These are phyloP conservation scores for Xylaria sp. DNA, from an alignment of 2,329 filamentous ascomycete genomes.

Conservation along the genomic window DNA sequence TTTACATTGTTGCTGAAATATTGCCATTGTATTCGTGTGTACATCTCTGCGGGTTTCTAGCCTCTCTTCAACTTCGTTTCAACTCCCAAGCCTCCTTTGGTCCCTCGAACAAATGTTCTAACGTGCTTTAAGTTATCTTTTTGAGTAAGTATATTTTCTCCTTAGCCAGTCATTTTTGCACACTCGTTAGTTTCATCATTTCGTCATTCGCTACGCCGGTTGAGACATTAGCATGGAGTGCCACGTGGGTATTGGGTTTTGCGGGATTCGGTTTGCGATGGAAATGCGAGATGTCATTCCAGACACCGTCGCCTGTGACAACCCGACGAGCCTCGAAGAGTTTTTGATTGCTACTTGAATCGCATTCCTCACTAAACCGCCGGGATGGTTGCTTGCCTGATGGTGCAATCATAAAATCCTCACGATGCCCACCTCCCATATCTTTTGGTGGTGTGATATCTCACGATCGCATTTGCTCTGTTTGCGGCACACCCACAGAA, in stretches of 20 bases:
- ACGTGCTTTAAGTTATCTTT: not conserved
- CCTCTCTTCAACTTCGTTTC: not conserved
- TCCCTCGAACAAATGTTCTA: not conserved
- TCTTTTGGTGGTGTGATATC: constrained; percentile 12
- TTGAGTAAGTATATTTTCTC: constrained; percentile 16
- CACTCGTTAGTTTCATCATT: constrained; percentile 3
- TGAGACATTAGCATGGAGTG: constrained; percentile 14
- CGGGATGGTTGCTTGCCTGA: constrained; percentile 13
- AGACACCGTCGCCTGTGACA: constrained; percentile 39
- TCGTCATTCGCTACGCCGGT: constrained; percentile 1
- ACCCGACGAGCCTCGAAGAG: constrained; percentile 35
- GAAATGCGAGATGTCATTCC: constrained; percentile 37
- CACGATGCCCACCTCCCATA: constrained; percentile 19
- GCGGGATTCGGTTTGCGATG: constrained; percentile 20
- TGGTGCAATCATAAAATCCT: constrained; percentile 35
- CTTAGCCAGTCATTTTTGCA: not conserved
- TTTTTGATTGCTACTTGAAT: constrained; percentile 31
- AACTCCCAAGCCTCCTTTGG: not conserved
- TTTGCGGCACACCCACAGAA: not conserved
- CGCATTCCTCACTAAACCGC: constrained; percentile 32
- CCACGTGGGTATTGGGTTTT: constrained; percentile 32
- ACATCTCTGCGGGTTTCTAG: not conserved
- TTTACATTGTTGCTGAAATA: constrained; percentile 49
- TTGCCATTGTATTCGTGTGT: constrained; percentile 43
- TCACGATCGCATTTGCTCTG: constrained; percentile 5